Evolutionary conservation across 202 grass and related monocot species (phyloP), one percentile per base, ranked within the genome.

Genomic region (Carex arenaria): DNA sequence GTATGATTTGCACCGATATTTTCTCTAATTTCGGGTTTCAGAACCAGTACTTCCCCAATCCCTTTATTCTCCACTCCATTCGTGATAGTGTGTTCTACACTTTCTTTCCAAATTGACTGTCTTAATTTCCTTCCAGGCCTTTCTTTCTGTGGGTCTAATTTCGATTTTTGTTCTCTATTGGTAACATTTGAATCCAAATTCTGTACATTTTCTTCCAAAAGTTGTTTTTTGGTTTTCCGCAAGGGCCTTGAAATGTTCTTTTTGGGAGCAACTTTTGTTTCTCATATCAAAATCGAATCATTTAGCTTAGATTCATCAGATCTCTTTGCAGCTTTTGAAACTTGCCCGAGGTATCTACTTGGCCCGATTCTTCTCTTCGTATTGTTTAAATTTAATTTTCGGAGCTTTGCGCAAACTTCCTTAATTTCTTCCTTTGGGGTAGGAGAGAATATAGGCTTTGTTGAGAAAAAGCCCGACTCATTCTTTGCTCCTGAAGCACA

Each of bases 291-390:
- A 67, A 92, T 93, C 1, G 1, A 30, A 13, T 17, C 83, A 78
- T 89, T 87, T 4, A 11, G 30, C 3, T 22, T 31, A 57, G 85
- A 75, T 59, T 90, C 85, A 38, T 91, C 80, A 56, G 69, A 51
- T 60, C 82, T 92, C 49, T 89, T 95, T 17, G 71, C 56, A 42
- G 40, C 64, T 78, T 85, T 94, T 7, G 82, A 59, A 56, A 84
- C 20, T 42, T 81, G 84, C 19, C 76, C 36, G 45, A 96, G 66
- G 81, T 99, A 99, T 86, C 96, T 89, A 85, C 93, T 99, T 2
- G 93, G 91, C 66, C 96, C 93, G 65, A 83, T 90, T 66, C 89
- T 63, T 67, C 85, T 93, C 64, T 82, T 88, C 49, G 31, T 9
- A 49, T 68, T 75, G 53, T 69, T 51, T 54, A 89, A 15, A 64